Evolutionary conservation across 768 basidiomycete genomes (phyloP), one percentile per base, ranked within the genome.

Genomic region (Mycena floridula): DNA sequence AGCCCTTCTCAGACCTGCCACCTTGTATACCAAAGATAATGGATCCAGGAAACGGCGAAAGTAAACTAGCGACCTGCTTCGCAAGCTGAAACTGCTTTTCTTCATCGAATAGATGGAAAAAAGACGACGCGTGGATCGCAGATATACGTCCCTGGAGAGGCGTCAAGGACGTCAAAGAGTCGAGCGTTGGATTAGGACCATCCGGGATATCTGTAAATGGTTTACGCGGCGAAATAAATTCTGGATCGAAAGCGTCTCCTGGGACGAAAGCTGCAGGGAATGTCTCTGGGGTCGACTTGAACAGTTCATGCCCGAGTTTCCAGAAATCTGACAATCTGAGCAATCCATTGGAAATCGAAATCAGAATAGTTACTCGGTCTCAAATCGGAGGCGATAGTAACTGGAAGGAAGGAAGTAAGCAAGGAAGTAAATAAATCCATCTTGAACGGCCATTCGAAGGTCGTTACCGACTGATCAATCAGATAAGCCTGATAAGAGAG

Each of bases 231-330:
- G 53, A 53, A 27, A 76, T 57, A 49, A 68, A 64, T 9, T 48
- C 45, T 6, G 61, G 52, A 45, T 74, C 62, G 32, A 77, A 64
- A 4, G 55, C 62, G 40, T 77, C 63, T 3, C 74, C 76, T 13
- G 63, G 54, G 15, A 76, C 30, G 54, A 76, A 76, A 2, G 57
- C 52, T 9, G 64, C 68, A 1, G 73, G 70, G 52, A 71, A 74
- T 1, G 64, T 60, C 37, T 62, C 52, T 0, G 64, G 64, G 3
- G 57, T 66, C 21, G 65, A 61, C 27, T 50, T 62, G 55, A 74
- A 79, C 5, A 78, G 61, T 32, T 62, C 58, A 47, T 77, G 72
- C 1, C 76, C 76, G 6, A 73, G 57, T 4, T 66, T 61, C 73
- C 73, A 75, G 47, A 71, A 67, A 23, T 64, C 74, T 74, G 48